Percentiles rank a stretch among this genome's conserved stretches.
Evolutionary conservation across 441 rosid species (phyloP).

Genomic region (Metrosideros polymorpha): DNA sequence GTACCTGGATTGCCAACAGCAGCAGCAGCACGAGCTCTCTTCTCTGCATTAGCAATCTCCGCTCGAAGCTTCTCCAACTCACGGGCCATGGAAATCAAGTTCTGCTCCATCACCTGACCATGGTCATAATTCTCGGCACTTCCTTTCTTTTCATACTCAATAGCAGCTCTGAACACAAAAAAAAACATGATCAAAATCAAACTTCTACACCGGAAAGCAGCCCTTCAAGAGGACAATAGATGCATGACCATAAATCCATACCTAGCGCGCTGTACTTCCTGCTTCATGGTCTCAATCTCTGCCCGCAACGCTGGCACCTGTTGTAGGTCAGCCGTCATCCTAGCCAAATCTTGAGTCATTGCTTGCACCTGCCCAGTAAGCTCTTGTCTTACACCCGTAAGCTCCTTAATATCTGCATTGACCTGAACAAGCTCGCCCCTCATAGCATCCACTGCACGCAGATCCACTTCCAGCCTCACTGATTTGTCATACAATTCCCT

Average conservation of each 20-base stretch:
- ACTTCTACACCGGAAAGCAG: not conserved
- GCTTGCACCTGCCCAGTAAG: conserved; percentile 59
- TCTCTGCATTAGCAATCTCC: conserved; percentile 82
- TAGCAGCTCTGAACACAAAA: conserved; percentile 55
- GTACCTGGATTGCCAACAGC: conserved; percentile 68
- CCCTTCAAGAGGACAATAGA: not conserved
- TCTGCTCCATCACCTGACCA: conserved; percentile 87
- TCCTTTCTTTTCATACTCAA: conserved; percentile 93
- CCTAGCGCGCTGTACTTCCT: conserved; percentile 91
- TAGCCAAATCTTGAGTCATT: conserved; percentile 67
- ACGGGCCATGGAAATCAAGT: conserved; percentile 85
- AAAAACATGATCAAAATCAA: not conserved
- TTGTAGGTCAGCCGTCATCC: conserved; percentile 63
- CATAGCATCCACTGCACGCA: conserved; percentile 59
- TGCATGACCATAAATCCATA: conserved; percentile 1
- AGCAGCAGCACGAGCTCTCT: conserved; percentile 50
- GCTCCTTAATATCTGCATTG: conserved; percentile 67
- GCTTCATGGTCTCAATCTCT: conserved; percentile 73
- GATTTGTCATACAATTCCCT: conserved; percentile 87
- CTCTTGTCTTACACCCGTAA: conserved; percentile 55
- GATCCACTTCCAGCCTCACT: conserved; percentile 50
- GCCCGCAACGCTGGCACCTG: conserved; percentile 64
- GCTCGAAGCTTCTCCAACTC: conserved; percentile 95
- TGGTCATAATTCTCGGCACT: conserved; percentile 94
- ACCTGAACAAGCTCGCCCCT: conserved; percentile 57